A percentile compares a stretch with the other conserved stretches of the same genome.
Conservation (phyloP, 2,329 filamentous ascomycete genomes). For the Alternaria postmessia region DNA sequence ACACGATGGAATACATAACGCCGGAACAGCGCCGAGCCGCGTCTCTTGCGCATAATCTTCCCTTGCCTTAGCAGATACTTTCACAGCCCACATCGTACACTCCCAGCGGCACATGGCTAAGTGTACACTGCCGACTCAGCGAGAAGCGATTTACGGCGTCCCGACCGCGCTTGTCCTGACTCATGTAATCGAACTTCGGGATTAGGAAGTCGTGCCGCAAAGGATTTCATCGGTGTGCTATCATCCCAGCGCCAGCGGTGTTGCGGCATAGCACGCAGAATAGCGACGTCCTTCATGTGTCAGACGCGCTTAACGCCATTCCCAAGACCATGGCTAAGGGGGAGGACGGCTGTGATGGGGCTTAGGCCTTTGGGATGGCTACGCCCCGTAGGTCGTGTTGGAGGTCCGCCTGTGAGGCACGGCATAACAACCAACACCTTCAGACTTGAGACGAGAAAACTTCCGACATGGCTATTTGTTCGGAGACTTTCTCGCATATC, state of each 20-base stretch:
- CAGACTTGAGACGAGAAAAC: background rate
- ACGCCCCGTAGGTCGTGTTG: background rate
- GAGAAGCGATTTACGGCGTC: background rate
- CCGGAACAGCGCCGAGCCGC: constrained; percentile 5
- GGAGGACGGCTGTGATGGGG: background rate
- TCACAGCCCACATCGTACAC: background rate
- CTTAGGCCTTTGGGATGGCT: background rate
- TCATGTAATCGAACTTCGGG: background rate
- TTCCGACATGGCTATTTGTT: background rate
- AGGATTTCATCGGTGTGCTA: background rate
- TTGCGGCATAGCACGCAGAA: background rate
- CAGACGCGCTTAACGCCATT: constrained; percentile 3
- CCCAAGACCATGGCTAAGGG: constrained; percentile 3
- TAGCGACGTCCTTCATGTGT: background rate
- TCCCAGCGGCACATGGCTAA: background rate
- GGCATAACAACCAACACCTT: background rate
- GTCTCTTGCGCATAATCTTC: constrained; percentile 3
- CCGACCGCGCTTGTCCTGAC: constrained; percentile 2
- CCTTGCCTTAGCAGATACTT: background rate
- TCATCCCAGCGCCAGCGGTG: background rate
- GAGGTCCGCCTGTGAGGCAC: background rate
- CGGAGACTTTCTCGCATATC: background rate
- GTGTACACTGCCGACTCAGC: background rate
- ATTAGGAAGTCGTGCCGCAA: background rate
- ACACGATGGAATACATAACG: background rate